These are phyloP conservation scores for Schoenoplectus tabernaemontani DNA, from an alignment of 202 grass and related monocot species.

Conservation along the genomic window DNA sequence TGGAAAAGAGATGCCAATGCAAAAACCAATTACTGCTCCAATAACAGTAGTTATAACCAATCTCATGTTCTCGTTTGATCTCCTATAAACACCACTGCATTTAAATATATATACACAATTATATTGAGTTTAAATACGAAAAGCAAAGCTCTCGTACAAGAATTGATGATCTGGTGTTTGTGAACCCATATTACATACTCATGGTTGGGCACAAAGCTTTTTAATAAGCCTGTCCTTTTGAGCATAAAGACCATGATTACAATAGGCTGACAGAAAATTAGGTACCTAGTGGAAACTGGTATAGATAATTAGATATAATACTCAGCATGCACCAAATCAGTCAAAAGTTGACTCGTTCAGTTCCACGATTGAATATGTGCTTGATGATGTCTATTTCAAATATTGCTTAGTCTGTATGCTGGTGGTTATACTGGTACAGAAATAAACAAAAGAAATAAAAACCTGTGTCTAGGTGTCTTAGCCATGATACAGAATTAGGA, in stretches of 20 bases:
- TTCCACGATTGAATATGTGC: not conserved
- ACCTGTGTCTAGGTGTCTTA: slow-evolving; percentile 30
- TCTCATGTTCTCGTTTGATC: slow-evolving; percentile 72
- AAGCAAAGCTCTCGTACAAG: not conserved
- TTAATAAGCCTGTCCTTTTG: not conserved
- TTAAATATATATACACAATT: not conserved
- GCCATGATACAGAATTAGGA: slow-evolving; percentile 18
- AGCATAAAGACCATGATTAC: not conserved
- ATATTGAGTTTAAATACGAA: not conserved
- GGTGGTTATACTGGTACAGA: not conserved
- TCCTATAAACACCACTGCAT: slow-evolving; percentile 37
- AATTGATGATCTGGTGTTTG: not conserved
- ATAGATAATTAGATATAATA: not conserved
- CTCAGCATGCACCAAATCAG: not conserved
- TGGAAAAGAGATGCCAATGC: slow-evolving; percentile 76
- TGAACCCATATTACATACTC: not conserved
- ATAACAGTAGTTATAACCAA: slow-evolving; percentile 54
- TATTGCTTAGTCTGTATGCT: not conserved
- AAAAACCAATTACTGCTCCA: slow-evolving; percentile 67
- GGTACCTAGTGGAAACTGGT: not conserved
- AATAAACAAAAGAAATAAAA: not conserved
- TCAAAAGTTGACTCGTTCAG: not conserved
- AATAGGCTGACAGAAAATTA: not conserved
- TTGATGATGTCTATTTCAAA: not conserved
- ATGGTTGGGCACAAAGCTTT: not conserved